phyloP scores from a whole-genome alignment of 768 basidiomycete genomes.

The Lenzites betulinus region DNA sequence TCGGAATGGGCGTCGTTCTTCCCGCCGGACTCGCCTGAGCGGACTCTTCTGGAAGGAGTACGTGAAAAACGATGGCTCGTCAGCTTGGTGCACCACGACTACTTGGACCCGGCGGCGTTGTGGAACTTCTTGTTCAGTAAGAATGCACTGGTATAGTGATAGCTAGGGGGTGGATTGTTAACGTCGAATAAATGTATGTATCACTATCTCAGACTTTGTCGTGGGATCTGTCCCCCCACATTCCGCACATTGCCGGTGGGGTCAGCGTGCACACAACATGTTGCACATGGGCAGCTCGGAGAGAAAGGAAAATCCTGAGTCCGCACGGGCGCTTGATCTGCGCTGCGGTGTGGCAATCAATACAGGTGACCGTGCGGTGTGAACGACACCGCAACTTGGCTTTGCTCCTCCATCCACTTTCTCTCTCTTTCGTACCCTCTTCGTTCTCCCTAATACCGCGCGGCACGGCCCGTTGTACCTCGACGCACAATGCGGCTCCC shows the following conservation, averaged over 20 bases:
- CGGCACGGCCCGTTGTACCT: slow-evolving; percentile 10
- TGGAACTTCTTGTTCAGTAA: slow-evolving; percentile 78
- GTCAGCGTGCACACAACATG: no score
- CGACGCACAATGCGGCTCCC: slow-evolving; percentile 25
- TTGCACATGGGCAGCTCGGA: neutral
- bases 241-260: no score
- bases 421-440: neutral
- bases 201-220: neutral
- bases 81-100: slow-evolving; percentile 93
- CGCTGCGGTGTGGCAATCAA: slow-evolving; percentile 2
- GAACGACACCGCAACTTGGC: slow-evolving; percentile 7
- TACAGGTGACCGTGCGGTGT: neutral
- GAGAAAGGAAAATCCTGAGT: neutral
- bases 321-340: neutral
- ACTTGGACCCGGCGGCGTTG: slow-evolving; percentile 71
- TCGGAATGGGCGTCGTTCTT: slow-evolving; percentile 91
- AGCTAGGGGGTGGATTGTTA: neutral
- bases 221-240: no score
- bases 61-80: slow-evolving; percentile 84
- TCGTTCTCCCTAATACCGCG: neutral
- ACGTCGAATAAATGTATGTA: neutral
- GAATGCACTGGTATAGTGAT: slow-evolving; percentile 10
- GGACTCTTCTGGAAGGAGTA: slow-evolving; percentile 71
- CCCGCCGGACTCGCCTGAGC: slow-evolving; percentile 69
- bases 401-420: slow-evolving; percentile 6